Base-by-base conservation (phyloP, 2,329 filamentous ascomycete genomes). In the Aquanectria penicillioides region DNA sequence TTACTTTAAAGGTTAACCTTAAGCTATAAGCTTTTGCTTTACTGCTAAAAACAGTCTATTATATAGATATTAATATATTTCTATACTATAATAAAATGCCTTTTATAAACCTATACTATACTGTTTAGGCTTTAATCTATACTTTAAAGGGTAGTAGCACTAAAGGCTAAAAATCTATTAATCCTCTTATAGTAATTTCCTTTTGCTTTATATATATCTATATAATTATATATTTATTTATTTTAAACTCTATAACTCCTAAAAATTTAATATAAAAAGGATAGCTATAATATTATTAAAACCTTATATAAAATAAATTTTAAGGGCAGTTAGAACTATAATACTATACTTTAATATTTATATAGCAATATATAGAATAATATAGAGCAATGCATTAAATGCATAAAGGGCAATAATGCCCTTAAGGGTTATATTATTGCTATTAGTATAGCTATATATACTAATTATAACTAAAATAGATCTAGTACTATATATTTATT, bases 91-190 rank as follows among this genome's bases (percentile, higher is more conserved):
- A 18, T 9, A 36, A 36, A 18, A 36, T 36, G 10, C 20, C 12
- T 10, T 20, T 36, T 17, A 36, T 36, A 36, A 5, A 10, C 8
- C n/a, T n/a, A n/a, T n/a, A n/a, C n/a, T n/a, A n/a, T n/a, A n/a
- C n/a, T n/a, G n/a, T 15, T 36, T 15, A 36, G 18, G 6, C 2
- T 33, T 22, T 36, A 25, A 22, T 44, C 22, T 17, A 46, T 33
- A 31, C 15, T 12, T n/a, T 54, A 25, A 18, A 25, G 9, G 15
- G 22, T 34, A 3, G 26, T 36, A 46, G 36, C 12, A n/a, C 7
- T 20, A 44, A 46, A 44, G 23, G n/a, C 31, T 20, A 43, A 11
- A 53, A 31, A 13, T 31, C 33, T 40, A 43, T 15, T 53, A 53
- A 43, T 31, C 36, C 15, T 41, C 25, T 12, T 23, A 36, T 36